Percentiles rank a stretch among this genome's conserved stretches.
phyloP scores from a whole-genome alignment of 192 early-diverging fungal genomes.

The Coemansia aciculifera region DNA sequence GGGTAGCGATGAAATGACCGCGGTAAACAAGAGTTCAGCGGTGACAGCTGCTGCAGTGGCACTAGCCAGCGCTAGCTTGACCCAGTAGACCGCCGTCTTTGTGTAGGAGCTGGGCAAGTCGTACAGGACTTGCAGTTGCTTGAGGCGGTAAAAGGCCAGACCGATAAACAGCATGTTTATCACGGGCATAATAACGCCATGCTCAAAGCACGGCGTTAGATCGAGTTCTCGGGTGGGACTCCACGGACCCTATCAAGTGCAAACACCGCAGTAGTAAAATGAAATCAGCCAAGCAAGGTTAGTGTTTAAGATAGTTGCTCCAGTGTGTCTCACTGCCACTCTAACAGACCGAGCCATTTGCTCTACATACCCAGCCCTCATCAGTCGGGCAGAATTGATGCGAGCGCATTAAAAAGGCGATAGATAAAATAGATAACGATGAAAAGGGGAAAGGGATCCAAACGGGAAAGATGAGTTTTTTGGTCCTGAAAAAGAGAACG shows the following conservation, averaged over 20 bases:
- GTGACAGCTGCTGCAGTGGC: neutral
- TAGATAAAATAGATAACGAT: neutral
- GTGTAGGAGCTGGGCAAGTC: conserved; percentile 2
- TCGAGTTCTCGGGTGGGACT: conserved; percentile 25
- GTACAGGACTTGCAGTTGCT: neutral
- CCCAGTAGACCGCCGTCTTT: conserved; percentile 14
- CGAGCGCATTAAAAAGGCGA: neutral
- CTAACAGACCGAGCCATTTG: neutral
- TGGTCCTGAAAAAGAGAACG: neutral
- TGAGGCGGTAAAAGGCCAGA: conserved; percentile 8
- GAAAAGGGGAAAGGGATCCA: neutral
- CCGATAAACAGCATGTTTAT: conserved; percentile 22
- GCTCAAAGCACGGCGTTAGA: conserved; percentile 43
- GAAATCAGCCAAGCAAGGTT: neutral
- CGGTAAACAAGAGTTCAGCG: conserved; percentile 9
- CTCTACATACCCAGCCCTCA: conserved; percentile 27
- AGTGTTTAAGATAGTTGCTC: too few relatives aligned
- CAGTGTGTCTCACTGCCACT: too few relatives aligned
- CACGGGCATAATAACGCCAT: conserved; percentile 10
- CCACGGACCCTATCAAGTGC: conserved; percentile 33
- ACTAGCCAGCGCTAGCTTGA: conserved; percentile 18
- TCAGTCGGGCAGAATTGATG: conserved; percentile 8
- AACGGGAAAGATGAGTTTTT: neutral
- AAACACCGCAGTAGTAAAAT: neutral
- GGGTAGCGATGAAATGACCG: neutral